These are phyloP conservation scores for Corniculantispora saksenae DNA, from an alignment of 2,329 filamentous ascomycete genomes.

Conservation along the genomic window DNA sequence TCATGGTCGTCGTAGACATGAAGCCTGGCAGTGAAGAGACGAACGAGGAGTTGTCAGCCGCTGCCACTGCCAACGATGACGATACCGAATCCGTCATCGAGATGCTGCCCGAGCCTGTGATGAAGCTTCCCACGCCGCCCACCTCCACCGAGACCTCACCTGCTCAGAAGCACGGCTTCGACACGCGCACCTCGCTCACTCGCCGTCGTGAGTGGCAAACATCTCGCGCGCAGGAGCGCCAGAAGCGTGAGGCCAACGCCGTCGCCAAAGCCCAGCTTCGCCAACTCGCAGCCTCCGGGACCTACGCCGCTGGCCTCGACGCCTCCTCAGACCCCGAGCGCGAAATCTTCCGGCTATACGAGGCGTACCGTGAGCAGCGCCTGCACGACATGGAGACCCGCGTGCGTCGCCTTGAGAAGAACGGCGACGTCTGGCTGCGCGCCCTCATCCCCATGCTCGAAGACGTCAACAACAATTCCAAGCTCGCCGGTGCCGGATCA, in stretches of 20 bases:
- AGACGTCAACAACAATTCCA: conserved; percentile 38
- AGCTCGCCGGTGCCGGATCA: conserved; percentile 26
- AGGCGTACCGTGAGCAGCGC: conserved; percentile 43
- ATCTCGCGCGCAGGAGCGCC: conserved; percentile 30
- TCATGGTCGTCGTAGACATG: conserved; percentile 44
- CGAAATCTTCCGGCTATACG: conserved; percentile 41
- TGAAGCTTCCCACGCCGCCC: conserved; percentile 30
- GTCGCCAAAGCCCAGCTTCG: conserved; percentile 26
- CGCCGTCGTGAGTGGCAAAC: conserved; percentile 38
- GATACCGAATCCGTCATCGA: background rate
- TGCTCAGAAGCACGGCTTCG: conserved; percentile 24
- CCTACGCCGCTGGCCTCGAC: conserved; percentile 27
- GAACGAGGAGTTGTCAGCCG: background rate
- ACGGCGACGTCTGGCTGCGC: conserved; percentile 47
- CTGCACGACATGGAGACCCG: conserved; percentile 50
- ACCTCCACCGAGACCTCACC: conserved; percentile 33
- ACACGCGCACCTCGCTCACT: conserved; percentile 34
- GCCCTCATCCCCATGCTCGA: conserved; percentile 48
- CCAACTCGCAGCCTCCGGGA: conserved; percentile 25
- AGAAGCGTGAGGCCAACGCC: conserved; percentile 25
- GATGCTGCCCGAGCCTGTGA: conserved; percentile 4
- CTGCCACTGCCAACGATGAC: background rate
- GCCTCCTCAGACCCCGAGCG: conserved; percentile 29
- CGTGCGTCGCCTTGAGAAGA: conserved; percentile 47
- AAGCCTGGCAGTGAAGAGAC: conserved; percentile 24